phyloP scores from a whole-genome alignment of 129 eudicot species.

The Oenanthe sinensis region DNA sequence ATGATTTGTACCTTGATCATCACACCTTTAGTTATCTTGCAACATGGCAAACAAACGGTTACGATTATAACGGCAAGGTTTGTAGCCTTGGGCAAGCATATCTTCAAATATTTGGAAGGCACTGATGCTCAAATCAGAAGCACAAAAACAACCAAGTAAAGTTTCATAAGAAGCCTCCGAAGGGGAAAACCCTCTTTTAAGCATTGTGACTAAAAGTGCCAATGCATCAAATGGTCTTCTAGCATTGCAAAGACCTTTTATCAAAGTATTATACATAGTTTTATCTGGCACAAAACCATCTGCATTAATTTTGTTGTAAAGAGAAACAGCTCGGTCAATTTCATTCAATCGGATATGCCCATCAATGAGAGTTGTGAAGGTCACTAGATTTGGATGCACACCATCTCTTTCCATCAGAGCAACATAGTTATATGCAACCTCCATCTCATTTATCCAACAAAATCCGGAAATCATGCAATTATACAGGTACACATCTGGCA shows the following conservation, averaged over 20 bases:
- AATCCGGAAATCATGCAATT: constrained; percentile 48
- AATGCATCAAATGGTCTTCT: constrained; percentile 47
- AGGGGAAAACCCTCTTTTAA: constrained; percentile 52
- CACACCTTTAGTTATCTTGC: background rate
- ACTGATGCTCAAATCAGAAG: constrained; percentile 16
- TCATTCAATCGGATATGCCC: constrained; percentile 51
- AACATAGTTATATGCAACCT: constrained; percentile 46
- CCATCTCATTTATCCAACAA: constrained; percentile 45
- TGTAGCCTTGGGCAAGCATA: constrained; percentile 36
- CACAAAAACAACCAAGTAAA: constrained; percentile 39
- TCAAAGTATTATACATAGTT: constrained; percentile 41
- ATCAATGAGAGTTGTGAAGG: constrained; percentile 51
- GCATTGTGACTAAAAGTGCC: constrained; percentile 40
- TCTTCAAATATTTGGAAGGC: constrained; percentile 47
- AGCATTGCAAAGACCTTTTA: constrained; percentile 43
- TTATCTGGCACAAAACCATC: constrained; percentile 41
- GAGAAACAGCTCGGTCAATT: constrained; percentile 35
- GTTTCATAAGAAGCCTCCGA: constrained; percentile 46
- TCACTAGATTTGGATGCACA: constrained; percentile 45
- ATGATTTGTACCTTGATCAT: background rate
- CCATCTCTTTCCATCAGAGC: constrained; percentile 43
- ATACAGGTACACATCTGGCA: constrained; percentile 43
- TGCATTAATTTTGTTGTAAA: constrained; percentile 44
- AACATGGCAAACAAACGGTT: constrained; percentile 34
- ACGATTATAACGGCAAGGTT: constrained; percentile 36